phyloP scores from a whole-genome alignment of 495 filamentous ascomycete species.

The Aspergillus nanangensis region DNA sequence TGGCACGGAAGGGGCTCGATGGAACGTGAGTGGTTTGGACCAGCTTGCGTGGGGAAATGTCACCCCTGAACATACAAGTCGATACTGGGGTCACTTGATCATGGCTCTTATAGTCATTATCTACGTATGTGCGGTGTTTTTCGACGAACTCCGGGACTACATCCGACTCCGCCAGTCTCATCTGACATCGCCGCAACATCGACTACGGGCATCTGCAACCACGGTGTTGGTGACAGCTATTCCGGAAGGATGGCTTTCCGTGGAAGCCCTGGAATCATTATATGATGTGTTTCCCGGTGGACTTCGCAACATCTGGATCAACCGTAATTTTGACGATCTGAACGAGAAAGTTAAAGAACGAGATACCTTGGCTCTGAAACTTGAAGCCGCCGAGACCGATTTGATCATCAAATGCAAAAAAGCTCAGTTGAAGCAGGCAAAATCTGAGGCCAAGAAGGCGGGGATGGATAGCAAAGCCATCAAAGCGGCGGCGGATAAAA shows the following conservation, averaged over 20 bases:
- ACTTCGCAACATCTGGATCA: conserved; percentile 94
- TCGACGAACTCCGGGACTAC: conserved; percentile 82
- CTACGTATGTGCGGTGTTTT: conserved; percentile 87
- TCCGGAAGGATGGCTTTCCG: conserved; percentile 79
- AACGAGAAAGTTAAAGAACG: conserved; percentile 80
- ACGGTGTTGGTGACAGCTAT: conserved; percentile 91
- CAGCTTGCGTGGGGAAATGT: conserved; percentile 89
- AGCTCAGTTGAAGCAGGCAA: conserved; percentile 62
- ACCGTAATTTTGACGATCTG: conserved; percentile 83
- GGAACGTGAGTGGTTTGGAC: conserved; percentile 67
- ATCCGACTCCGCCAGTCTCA: conserved; percentile 92
- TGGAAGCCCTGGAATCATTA: conserved; percentile 73
- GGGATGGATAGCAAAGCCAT: conserved; percentile 46
- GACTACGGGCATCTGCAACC: conserved; percentile 90
- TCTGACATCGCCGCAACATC: conserved; percentile 91
- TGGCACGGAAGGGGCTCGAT: conserved; percentile 29
- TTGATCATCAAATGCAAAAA: conserved; percentile 76
- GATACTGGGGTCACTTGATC: conserved; percentile 86
- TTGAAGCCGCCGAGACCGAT: conserved; percentile 82
- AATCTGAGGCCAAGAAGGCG: conserved; percentile 58
- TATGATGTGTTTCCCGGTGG: conserved; percentile 97
- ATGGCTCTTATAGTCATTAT: conserved; percentile 76
- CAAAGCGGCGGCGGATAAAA: conserved; percentile 44
- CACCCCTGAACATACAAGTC: conserved; percentile 57
- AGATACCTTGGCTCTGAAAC: conserved; percentile 60